Evolutionary conservation across 2,329 filamentous ascomycete species (phyloP), one percentile per base, ranked within the genome.

Genomic region (Pyricularia sp.): DNA sequence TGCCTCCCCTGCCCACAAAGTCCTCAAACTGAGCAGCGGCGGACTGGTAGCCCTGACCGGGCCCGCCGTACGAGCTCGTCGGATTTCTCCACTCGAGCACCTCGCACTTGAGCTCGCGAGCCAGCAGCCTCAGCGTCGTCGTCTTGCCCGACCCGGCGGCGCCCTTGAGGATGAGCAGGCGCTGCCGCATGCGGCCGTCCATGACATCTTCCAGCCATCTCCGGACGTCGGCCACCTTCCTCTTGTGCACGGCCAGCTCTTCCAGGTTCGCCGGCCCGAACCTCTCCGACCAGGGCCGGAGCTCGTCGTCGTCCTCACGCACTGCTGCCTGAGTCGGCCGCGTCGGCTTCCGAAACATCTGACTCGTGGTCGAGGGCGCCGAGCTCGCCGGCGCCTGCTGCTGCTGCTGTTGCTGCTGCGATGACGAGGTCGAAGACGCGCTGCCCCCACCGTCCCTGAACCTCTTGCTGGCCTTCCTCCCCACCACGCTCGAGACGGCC

Each of bases 91-190:
- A 99, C 78, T 98, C 93, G 36, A 95, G 81, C 33, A 98, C 81
- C 71, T 94, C 87, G 70, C 91, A 89, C 1, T 85, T 86, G 81
- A 98, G 82, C n/a, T 91, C 87, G 71, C 88, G 88, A 4, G 94
- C 90, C 50, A 99, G 84, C 26, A 97, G 81, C 12, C 86, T 86
- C 68, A 98, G 76, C 0, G 94, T 97, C 0, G 93, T 93, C 0
- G 95, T 98, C 80, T 99, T 99, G 33, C 93, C 95, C 42, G 92
- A 92, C 25, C 95, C 95, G 61, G 95, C 94, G 42, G 93, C 89
- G 12, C 95, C 95, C 78, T 96, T 97, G 63, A 99, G 82, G 31
- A 99, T 84, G 69, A 97, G 84, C 69, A 97, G 76, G 70, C 91
- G 86, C 81, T 97, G 88, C 70, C 86, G 83, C 77, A 86, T 79